These are phyloP conservation scores for Aspergillus novofumigatus DNA, from an alignment of 2,329 filamentous ascomycete species.

Conservation along the genomic window DNA sequence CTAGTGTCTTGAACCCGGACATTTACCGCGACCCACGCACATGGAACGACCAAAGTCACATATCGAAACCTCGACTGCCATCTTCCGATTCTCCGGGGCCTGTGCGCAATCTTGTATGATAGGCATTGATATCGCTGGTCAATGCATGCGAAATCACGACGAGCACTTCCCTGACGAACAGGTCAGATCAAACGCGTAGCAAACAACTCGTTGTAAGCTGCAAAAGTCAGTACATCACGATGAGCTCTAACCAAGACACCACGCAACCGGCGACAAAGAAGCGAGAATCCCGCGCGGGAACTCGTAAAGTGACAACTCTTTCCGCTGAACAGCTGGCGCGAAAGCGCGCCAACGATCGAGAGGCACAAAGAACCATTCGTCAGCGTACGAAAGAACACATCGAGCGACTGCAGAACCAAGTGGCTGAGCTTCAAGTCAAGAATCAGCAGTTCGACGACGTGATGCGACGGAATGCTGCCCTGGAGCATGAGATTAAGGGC, in stretches of 20 bases:
- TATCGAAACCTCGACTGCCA: constrained; percentile 7
- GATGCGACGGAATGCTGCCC: constrained; percentile 50
- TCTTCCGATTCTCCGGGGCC: constrained; percentile 6
- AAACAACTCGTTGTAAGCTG: neutral
- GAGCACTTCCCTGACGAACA: constrained; percentile 8
- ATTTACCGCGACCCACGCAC: constrained; percentile 19
- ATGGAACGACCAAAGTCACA: constrained; percentile 19
- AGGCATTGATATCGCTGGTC: constrained; percentile 5
- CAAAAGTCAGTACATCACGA: constrained; percentile 10
- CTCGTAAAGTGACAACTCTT: constrained; percentile 54
- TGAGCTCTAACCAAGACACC: constrained; percentile 20
- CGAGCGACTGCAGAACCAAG: constrained; percentile 52
- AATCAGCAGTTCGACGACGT: constrained; percentile 50
- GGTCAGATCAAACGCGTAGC: constrained; percentile 3
- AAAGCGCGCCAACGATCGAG: constrained; percentile 58
- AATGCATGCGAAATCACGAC: constrained; percentile 10
- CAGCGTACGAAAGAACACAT: constrained; percentile 58
- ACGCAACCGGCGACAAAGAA: constrained; percentile 19
- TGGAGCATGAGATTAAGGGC: constrained; percentile 53
- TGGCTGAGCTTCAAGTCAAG: constrained; percentile 49
- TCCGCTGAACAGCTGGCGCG: constrained; percentile 56
- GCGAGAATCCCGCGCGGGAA: constrained; percentile 50
- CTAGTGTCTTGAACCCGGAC: constrained; percentile 2
- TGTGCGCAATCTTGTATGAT: constrained; percentile 10
- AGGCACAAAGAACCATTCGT: constrained; percentile 57